Conservation (phyloP, 176 grass and related monocot species). For the Triticum urartu region DNA sequence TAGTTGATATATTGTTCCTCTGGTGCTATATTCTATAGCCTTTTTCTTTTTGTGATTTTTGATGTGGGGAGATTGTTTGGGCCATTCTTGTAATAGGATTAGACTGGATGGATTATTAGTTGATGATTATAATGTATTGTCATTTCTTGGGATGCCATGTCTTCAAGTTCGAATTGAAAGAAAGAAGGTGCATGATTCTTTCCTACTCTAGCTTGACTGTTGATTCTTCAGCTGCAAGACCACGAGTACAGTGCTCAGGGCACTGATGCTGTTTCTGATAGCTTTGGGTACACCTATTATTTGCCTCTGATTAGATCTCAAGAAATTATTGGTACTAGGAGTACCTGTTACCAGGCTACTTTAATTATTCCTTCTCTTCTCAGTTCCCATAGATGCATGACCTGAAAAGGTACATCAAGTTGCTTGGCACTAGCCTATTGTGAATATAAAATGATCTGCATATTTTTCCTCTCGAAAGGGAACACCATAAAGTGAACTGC, state of each 20-base stretch:
- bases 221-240: neutral
- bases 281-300: neutral
- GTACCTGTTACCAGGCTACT: no score
- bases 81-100: constrained; percentile 32
- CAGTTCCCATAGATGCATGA: neutral
- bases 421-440: neutral
- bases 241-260: neutral
- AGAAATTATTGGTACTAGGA: neutral
- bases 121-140: neutral
- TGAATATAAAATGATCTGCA: neutral
- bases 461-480: neutral
- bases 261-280: constrained; percentile 24
- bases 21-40: constrained; percentile 27
- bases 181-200: neutral
- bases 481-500: neutral
- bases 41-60: constrained; percentile 1
- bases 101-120: neutral
- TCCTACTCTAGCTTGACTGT: neutral
- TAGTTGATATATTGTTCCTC: neutral
- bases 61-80: constrained; percentile 26
- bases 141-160: neutral
- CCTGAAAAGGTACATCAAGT: constrained; percentile 7
- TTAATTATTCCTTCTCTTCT: neutral
- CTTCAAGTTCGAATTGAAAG: no score
- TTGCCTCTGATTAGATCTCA: constrained; percentile 12